Percentiles rank a stretch among this genome's conserved stretches.
These are phyloP conservation scores for Penicillium goetzii DNA, from an alignment of 495 filamentous ascomycete species.

Conservation along the genomic window DNA sequence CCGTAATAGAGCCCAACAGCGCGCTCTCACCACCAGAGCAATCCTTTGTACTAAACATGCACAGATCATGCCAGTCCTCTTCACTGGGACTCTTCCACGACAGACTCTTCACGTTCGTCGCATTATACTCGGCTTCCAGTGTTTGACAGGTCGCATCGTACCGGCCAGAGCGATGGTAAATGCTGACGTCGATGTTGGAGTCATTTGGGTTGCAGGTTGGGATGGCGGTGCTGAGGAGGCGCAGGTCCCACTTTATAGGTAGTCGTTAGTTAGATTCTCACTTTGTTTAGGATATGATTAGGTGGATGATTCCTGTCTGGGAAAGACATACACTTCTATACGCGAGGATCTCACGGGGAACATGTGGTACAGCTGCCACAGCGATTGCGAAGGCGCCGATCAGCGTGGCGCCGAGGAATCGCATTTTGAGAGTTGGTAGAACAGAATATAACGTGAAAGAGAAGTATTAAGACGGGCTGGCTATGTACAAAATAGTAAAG, in stretches of 20 bases:
- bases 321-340: constrained; percentile 27
- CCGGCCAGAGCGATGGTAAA: constrained; percentile 29
- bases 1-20: constrained; percentile 26
- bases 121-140: constrained; percentile 21
- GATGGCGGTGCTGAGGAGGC: constrained; percentile 26
- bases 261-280: neutral
- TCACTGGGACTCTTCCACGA: constrained; percentile 36
- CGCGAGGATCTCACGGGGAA: constrained; percentile 19
- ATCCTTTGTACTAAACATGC: constrained; percentile 29
- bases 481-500: neutral
- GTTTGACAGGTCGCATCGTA: constrained; percentile 11
- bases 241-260: constrained; percentile 36
- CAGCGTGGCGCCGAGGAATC: neutral
- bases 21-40: constrained; percentile 14
- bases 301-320: neutral
- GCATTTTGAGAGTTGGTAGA: neutral
- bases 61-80: constrained; percentile 27
- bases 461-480: neutral
- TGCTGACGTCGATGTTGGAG: constrained; percentile 27
- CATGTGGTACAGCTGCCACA: constrained; percentile 14
- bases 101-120: constrained; percentile 29
- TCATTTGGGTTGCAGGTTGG: constrained; percentile 30
- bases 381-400: constrained; percentile 8
- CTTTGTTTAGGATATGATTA: neutral
- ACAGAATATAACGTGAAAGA: neutral